Evolutionary conservation across 257 asterid species (phyloP).

Genomic region (Scutellaria minor): DNA sequence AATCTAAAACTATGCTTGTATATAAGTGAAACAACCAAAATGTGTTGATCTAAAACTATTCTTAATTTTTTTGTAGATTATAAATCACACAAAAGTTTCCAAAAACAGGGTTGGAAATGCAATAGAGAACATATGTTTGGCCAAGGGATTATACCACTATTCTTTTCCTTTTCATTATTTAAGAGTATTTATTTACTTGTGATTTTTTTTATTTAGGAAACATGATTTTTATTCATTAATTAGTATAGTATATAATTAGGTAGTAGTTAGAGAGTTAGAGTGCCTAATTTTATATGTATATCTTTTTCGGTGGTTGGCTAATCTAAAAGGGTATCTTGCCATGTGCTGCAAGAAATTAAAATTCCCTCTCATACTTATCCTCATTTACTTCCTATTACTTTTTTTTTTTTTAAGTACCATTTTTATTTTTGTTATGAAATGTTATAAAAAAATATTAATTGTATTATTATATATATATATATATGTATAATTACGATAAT

Average conservation of each 20-base stretch:
- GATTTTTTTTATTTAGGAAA: neutral
- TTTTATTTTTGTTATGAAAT: too few relatives aligned
- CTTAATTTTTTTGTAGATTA: neutral
- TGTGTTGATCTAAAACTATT: too few relatives aligned
- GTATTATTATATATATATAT: too few relatives aligned
- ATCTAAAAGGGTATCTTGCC: slow-evolving; percentile 49
- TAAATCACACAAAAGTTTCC: neutral
- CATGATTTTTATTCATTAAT: neutral
- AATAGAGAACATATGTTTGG: slow-evolving; percentile 24
- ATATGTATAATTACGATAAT: too few relatives aligned
- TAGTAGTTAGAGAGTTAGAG: slow-evolving; percentile 26
- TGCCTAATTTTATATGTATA: neutral
- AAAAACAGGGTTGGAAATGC: neutral
- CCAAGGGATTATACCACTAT: slow-evolving; percentile 7
- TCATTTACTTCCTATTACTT: neutral
- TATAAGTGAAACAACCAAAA: too few relatives aligned
- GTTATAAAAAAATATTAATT: too few relatives aligned
- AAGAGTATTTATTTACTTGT: slow-evolving; percentile 11
- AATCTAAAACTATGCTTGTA: too few relatives aligned
- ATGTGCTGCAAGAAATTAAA: slow-evolving; percentile 43
- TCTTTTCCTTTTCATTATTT: neutral
- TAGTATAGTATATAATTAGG: slow-evolving; percentile 29
- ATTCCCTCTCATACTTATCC: neutral
- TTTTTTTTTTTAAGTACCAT: too few relatives aligned
- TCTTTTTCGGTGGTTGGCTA: slow-evolving; percentile 44